A percentile compares a stretch with the other conserved stretches of the same genome.
These are phyloP conservation scores for Moringa oleifera DNA, from an alignment of 345 rosid species.

Conservation along the genomic window DNA sequence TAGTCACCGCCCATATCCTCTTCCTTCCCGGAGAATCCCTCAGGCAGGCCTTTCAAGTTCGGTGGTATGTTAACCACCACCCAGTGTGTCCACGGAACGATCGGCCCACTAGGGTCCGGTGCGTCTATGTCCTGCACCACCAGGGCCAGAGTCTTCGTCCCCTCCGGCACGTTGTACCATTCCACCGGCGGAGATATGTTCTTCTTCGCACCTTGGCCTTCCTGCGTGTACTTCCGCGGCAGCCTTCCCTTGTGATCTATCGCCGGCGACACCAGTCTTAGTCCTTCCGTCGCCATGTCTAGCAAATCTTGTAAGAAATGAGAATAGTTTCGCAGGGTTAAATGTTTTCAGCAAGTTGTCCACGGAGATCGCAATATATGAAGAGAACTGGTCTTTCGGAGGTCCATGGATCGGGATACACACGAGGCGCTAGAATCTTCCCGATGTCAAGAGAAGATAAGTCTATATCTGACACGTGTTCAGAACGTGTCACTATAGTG, in stretches of 20 bases:
- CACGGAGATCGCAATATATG: no score
- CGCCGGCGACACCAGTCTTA: conserved; percentile 51
- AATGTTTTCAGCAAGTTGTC: no score
- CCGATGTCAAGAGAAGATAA: no score
- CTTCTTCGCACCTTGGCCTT: conserved; percentile 65
- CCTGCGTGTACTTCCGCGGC: conserved; percentile 64
- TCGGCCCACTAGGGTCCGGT: conserved; percentile 52
- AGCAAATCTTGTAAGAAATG: no score
- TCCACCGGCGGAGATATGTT: conserved; percentile 54
- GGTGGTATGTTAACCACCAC: conserved; percentile 68
- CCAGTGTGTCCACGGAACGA: conserved; percentile 83
- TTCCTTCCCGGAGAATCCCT: conserved; percentile 62
- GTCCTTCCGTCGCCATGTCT: conserved; percentile 41
- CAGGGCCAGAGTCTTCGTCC: conserved; percentile 54
- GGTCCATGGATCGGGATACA: background rate
- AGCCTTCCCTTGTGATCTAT: conserved; percentile 53
- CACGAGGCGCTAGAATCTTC: background rate
- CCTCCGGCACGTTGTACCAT: conserved; percentile 76
- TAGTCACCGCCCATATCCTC: conserved; percentile 35
- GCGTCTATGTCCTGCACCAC: conserved; percentile 84
- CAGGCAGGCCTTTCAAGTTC: conserved; percentile 55
- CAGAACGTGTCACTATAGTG: no score
- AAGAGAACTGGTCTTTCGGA: no score
- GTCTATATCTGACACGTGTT: no score
- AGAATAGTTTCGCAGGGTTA: no score